phyloP scores from a whole-genome alignment of 331 rosid genomes.

The Stylosanthes scabra region DNA sequence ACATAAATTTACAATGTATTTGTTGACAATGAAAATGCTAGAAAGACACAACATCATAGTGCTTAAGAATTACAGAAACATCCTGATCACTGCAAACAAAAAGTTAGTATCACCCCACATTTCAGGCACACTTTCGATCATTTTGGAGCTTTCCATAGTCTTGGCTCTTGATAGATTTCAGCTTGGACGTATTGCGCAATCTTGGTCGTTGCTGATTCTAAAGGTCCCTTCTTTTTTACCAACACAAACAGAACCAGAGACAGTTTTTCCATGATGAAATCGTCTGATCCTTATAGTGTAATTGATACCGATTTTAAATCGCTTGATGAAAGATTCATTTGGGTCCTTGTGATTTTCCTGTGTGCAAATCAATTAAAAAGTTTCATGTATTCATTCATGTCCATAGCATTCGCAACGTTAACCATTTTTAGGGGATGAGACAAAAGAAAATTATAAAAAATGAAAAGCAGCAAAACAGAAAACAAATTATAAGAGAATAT shows the following conservation, averaged over 20 bases:
- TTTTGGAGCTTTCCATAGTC: constrained; percentile 20
- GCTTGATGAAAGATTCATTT: constrained; percentile 47
- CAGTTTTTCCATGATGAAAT: constrained; percentile 34
- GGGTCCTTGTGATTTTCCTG: constrained; percentile 59
- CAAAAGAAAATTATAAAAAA: too few species aligned
- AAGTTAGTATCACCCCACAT: constrained; percentile 17
- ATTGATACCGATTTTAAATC: constrained; percentile 46
- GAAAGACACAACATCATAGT: constrained; percentile 1
- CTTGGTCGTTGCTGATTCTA: background rate
- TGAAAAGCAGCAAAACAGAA: too few species aligned
- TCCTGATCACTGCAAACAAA: constrained; percentile 17
- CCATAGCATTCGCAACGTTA: background rate
- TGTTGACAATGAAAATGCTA: background rate
- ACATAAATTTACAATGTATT: constrained; percentile 32
- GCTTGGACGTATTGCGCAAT: background rate
- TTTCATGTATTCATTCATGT: constrained; percentile 4
- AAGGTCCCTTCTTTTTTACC: background rate
- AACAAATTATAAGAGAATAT: too few species aligned
- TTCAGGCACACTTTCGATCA: constrained; percentile 1
- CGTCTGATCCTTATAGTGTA: constrained; percentile 33
- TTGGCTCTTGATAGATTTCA: constrained; percentile 25
- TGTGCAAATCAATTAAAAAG: constrained; percentile 21
- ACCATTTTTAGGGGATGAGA: background rate
- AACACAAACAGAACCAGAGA: constrained; percentile 19
- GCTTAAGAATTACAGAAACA: constrained; percentile 21